Conservation (phyloP, 1,284 basidiomycete genomes). For the Blastosporella zonata region DNA sequence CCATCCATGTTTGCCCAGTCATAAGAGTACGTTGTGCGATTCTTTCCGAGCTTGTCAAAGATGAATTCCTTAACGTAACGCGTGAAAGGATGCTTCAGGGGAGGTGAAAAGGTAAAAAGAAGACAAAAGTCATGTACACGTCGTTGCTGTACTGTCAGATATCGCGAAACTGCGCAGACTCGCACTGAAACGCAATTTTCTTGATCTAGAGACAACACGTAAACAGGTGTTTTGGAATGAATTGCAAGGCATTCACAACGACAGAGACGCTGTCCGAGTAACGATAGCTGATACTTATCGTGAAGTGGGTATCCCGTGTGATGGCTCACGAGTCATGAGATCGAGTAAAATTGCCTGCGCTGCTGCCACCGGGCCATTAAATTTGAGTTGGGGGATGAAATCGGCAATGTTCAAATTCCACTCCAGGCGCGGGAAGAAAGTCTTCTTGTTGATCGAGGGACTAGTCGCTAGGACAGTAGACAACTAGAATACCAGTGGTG, state of each 20-base stretch:
- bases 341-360: constrained; percentile 23
- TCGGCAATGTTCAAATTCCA: constrained; percentile 26
- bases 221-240: neutral
- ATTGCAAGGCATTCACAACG: constrained; percentile 14
- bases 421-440: constrained; percentile 22
- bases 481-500: constrained; percentile 5
- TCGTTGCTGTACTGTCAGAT: constrained; percentile 32
- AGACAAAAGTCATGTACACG: constrained; percentile 27
- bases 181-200: constrained; percentile 10
- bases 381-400: constrained; percentile 18
- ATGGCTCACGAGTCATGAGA: constrained; percentile 27
- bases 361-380: constrained; percentile 21
- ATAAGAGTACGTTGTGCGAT: constrained; percentile 32
- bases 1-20: constrained; percentile 23
- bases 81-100: constrained; percentile 24
- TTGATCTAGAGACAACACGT: neutral
- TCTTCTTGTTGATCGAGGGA: constrained; percentile 25
- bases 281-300: constrained; percentile 22
- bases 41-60: constrained; percentile 34
- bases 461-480: constrained; percentile 15
- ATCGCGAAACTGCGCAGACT: constrained; percentile 31
- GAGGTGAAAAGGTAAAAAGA: constrained; percentile 21
- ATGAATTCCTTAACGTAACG: constrained; percentile 31
- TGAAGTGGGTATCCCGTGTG: constrained; percentile 27
- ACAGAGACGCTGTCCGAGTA: constrained; percentile 17